Conservation (phyloP, 208 protist species). For the Acanthamoeba lenticulata region DNA sequence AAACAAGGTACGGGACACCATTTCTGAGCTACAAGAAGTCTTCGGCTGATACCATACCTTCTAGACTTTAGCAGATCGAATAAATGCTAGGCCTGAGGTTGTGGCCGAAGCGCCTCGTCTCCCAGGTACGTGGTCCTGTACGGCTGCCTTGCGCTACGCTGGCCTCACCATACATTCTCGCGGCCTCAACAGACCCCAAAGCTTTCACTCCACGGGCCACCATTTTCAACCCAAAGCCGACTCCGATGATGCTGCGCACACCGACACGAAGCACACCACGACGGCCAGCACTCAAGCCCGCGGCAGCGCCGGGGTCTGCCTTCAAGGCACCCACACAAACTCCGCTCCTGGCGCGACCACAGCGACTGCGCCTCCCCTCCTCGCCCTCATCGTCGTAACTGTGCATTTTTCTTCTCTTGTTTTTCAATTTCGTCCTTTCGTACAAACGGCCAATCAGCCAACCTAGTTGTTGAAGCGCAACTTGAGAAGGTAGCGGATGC, state of each 20-base stretch:
- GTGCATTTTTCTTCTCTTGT: too few species aligned
- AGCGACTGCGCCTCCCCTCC: not conserved
- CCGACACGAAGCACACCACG: not conserved
- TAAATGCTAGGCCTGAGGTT: too few species aligned
- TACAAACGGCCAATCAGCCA: too few species aligned
- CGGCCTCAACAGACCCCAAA: not conserved
- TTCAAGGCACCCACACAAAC: not conserved
- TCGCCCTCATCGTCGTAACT: too few species aligned
- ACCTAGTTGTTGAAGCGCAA: slow-evolving; percentile 58
- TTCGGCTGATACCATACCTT: too few species aligned
- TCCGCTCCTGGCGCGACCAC: not conserved
- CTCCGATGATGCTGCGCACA: not conserved
- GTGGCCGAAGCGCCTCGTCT: too few species aligned
- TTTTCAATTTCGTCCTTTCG: too few species aligned
- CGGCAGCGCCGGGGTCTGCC: not conserved
- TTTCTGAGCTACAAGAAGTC: too few species aligned
- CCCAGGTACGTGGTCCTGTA: too few species aligned
- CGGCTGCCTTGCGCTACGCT: too few species aligned
- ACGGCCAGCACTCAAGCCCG: not conserved
- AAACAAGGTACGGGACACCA: not conserved
- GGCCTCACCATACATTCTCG: too few species aligned
- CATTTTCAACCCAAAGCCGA: not conserved
- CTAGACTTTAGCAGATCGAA: too few species aligned
- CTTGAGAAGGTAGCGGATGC: slow-evolving; percentile 77
- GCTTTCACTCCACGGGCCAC: not conserved